phyloP scores from a whole-genome alignment of 345 rosid species.

The Hibiscus syriacus region DNA sequence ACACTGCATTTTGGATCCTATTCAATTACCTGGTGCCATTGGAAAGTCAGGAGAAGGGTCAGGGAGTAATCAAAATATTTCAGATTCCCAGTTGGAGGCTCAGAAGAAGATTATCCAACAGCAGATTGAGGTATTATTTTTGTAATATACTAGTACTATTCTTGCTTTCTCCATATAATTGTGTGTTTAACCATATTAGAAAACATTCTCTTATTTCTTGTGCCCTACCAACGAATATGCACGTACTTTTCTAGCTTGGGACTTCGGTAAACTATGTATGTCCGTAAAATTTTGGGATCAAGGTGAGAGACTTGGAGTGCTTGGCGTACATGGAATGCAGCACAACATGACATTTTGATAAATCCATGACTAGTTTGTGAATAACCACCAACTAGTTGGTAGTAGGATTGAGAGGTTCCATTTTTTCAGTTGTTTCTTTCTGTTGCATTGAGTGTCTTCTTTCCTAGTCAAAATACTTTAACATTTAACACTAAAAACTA shows the following conservation, averaged over 20 bases:
- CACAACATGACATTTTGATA: background rate
- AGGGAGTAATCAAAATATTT: constrained; percentile 4
- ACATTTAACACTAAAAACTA: background rate
- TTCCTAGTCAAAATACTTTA: background rate
- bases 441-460: background rate
- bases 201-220: too few relatives aligned
- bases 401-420: background rate
- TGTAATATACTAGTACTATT: background rate
- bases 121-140: constrained; percentile 56
- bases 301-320: background rate
- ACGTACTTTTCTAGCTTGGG: background rate
- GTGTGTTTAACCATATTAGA: too few relatives aligned
- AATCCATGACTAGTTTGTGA: background rate
- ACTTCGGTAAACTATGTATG: background rate
- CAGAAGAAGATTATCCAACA: constrained; percentile 45
- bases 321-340: too few relatives aligned
- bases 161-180: background rate
- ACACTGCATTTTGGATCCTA: constrained; percentile 32
- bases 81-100: constrained; percentile 40
- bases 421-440: background rate
- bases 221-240: too few relatives aligned
- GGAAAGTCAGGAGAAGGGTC: constrained; percentile 21
- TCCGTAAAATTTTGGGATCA: background rate
- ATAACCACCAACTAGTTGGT: background rate
- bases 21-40: constrained; percentile 23